Evolutionary conservation across 768 basidiomycete species (phyloP), one percentile per base, ranked within the genome.

Genomic region (Kwoniella shandongensis): DNA sequence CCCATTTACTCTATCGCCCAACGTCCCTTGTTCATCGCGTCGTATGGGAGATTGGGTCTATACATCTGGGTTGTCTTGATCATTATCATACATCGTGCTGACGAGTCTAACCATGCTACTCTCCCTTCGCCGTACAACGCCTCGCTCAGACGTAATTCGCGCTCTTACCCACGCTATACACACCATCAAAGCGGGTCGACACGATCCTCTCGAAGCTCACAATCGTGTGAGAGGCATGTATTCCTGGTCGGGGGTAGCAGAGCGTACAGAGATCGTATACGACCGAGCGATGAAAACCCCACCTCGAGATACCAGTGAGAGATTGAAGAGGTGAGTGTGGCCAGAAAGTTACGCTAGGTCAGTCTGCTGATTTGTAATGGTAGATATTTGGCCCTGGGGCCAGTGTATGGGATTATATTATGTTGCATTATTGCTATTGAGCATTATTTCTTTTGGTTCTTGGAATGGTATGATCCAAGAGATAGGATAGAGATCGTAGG

Each of bases 341-440:
- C n/a, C n/a, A n/a, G n/a, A n/a, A n/a, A n/a, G n/a, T n/a, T n/a
- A n/a, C n/a, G n/a, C n/a, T n/a, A n/a, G n/a, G n/a, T n/a, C n/a
- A 20, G 15, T 13, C 18, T 18, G 5, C 12, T 17, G 12, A 23
- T 44, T 7, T 47, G 17, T 18, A 7, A 20, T 30, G 10, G 25
- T 25, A 94, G 88, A 30, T 84, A 89, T 81, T 80, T 73, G 10
- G 58, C 81, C 47, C 79, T 89, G 7, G 96, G 88, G 0, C 83
- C 82, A 0, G 85, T 90, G 44, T 89, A 85, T 8, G 96, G 96
- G 0, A 84, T 84, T 1, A 96, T 98, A 41, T 88, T 91, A 67
- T 86, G 88, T 8, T 84, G 87, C 62, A 97, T 98, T 38, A 78
- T 96, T 39, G 80, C 92, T 26, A 89, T 98, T 1, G 87, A 92